These are phyloP conservation scores for Collybiopsis luxurians DNA, from an alignment of 768 basidiomycete species.

Conservation along the genomic window DNA sequence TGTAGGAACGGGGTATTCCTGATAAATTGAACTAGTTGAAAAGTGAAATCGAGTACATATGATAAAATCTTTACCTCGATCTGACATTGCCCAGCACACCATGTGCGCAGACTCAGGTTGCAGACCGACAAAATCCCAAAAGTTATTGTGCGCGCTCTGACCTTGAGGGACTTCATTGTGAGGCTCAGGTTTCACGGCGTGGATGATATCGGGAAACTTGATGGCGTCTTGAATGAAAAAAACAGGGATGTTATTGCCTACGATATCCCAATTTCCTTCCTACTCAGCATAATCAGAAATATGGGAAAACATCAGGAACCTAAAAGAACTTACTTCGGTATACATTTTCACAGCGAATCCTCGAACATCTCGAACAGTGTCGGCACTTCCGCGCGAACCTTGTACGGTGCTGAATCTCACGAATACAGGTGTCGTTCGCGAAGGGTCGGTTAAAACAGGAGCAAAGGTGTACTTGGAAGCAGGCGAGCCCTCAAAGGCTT, in stretches of 20 bases:
- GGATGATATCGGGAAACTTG: slow-evolving; percentile 85
- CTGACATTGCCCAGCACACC: slow-evolving; percentile 85
- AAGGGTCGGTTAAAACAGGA: slow-evolving; percentile 67
- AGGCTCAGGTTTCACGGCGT: slow-evolving; percentile 84
- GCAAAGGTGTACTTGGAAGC: slow-evolving; percentile 74
- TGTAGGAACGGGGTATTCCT: slow-evolving; percentile 78
- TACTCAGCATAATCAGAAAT: too few species aligned
- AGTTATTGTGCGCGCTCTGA: slow-evolving; percentile 77
- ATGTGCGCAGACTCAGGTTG: slow-evolving; percentile 73
- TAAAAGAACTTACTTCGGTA: slow-evolving; percentile 74
- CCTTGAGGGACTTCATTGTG: slow-evolving; percentile 76
- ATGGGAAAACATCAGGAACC: too few species aligned
- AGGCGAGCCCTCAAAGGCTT: slow-evolving; percentile 55
- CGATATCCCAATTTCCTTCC: slow-evolving; percentile 72
- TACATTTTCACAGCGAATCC: slow-evolving; percentile 87
- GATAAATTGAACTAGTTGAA: background rate
- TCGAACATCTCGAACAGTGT: slow-evolving; percentile 80
- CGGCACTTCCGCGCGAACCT: slow-evolving; percentile 77
- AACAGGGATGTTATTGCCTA: slow-evolving; percentile 81
- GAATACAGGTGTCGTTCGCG: slow-evolving; percentile 72
- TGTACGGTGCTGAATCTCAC: slow-evolving; percentile 86
- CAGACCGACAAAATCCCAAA: slow-evolving; percentile 81
- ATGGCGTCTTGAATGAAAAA: slow-evolving; percentile 82
- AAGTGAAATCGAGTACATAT: background rate
- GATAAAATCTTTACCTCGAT: slow-evolving; percentile 42